Evolutionary conservation across 2,329 filamentous ascomycete species (phyloP).

Genomic region (Magnaporthiopsis poae): DNA sequence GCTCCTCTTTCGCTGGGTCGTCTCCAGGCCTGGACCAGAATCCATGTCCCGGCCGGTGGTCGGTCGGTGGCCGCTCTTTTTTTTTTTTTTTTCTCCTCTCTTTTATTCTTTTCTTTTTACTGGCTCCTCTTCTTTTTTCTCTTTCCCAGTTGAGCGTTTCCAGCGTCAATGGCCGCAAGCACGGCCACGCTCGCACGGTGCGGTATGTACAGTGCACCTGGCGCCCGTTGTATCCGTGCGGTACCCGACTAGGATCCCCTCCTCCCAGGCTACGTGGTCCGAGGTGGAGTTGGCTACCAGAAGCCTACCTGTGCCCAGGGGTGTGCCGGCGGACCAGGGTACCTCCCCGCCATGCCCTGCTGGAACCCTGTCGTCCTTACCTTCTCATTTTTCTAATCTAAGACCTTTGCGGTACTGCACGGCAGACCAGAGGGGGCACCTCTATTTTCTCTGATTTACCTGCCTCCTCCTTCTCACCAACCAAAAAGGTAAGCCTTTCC

Average conservation of each 20-base stretch:
- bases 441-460: conserved; percentile 15
- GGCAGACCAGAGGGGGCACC: conserved; percentile 16
- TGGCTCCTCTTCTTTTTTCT: neutral
- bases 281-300: conserved; percentile 4
- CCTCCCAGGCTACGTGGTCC: conserved; percentile 1
- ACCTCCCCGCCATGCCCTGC: conserved; percentile 7
- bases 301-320: conserved; percentile 4
- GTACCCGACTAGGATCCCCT: conserved; percentile 3
- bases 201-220: neutral
- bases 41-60: conserved; percentile 2
- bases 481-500: conserved; percentile 9
- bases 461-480: conserved; percentile 14
- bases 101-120: neutral
- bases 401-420: conserved; percentile 18
- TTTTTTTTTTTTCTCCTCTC: neutral
- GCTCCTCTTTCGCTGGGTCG: neutral
- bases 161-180: conserved; percentile 6
- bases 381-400: conserved; percentile 14
- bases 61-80: conserved; percentile 6
- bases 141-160: neutral
- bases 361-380: conserved; percentile 9
- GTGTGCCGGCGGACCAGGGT: conserved; percentile 3
- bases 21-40: neutral
- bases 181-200: conserved; percentile 7
- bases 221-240: conserved; percentile 5